These are phyloP conservation scores for Cicer chorassanicum DNA, from an alignment of 306 rosid species.

Conservation along the genomic window DNA sequence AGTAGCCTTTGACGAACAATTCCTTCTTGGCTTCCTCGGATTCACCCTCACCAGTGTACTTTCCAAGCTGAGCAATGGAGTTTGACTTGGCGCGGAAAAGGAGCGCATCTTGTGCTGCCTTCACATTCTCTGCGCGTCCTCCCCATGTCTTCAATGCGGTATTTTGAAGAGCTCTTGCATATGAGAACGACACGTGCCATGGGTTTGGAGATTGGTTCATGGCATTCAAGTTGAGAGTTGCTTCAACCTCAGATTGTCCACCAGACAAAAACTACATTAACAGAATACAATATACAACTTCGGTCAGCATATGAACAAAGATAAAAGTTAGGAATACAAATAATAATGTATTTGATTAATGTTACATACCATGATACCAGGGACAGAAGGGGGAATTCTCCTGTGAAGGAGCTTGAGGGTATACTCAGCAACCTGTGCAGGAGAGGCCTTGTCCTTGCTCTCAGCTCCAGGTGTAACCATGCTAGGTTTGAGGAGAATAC, in stretches of 20 bases:
- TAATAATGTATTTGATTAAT: not conserved
- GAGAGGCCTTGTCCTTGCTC: slow-evolving; percentile 78
- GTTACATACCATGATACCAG: slow-evolving; percentile 79
- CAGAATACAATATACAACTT: not conserved
- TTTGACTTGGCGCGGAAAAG: slow-evolving; percentile 85
- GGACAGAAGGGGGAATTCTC: slow-evolving; percentile 94
- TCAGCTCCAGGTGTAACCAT: slow-evolving; percentile 99
- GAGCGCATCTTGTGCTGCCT: slow-evolving; percentile 82
- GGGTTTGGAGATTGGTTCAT: slow-evolving; percentile 82
- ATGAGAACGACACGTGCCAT: slow-evolving; percentile 98
- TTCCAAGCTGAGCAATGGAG: slow-evolving; percentile 94
- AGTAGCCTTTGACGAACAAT: slow-evolving; percentile 85
- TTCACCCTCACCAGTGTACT: slow-evolving; percentile 94
- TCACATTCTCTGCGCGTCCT: slow-evolving; percentile 81
- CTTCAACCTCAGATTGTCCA: slow-evolving; percentile 98
- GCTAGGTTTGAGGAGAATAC: slow-evolving; percentile 96
- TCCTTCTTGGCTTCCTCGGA: slow-evolving; percentile 84
- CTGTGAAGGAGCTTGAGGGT: slow-evolving; percentile 85
- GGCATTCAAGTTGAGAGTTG: slow-evolving; percentile 92
- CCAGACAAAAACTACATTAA: slow-evolving; percentile 87
- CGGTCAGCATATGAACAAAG: not conserved
- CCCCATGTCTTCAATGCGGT: slow-evolving; percentile 93
- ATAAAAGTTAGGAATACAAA: not conserved
- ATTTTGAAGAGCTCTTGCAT: slow-evolving; percentile 97
- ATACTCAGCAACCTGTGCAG: slow-evolving; percentile 73